Conservation (phyloP, 2,329 filamentous ascomycete genomes). For the Colletotrichum truncatum region DNA sequence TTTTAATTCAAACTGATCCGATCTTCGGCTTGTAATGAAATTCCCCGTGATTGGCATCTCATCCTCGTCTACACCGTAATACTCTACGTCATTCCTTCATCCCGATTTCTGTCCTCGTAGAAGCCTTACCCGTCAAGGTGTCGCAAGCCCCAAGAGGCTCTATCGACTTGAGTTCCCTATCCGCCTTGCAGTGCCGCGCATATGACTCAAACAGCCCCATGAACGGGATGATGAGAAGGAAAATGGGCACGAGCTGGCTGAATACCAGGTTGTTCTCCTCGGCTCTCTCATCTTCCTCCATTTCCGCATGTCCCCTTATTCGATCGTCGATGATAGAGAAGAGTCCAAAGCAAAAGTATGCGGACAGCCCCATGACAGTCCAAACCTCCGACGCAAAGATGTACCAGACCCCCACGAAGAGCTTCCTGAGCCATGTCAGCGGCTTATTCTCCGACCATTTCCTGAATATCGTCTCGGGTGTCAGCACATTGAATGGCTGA, state of each 20-base stretch:
- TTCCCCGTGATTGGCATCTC: not conserved
- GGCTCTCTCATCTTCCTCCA: slow-evolving; percentile 7
- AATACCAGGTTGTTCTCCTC: slow-evolving; percentile 28
- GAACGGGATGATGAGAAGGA: slow-evolving; percentile 31
- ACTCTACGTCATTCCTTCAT: not conserved
- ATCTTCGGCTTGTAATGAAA: slow-evolving; percentile 11
- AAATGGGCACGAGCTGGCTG: slow-evolving; percentile 32
- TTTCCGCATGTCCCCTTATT: slow-evolving; percentile 7
- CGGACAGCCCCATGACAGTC: not conserved
- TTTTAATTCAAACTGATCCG: not conserved
- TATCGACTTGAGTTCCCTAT: not conserved
- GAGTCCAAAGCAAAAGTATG: not conserved
- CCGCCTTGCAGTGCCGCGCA: slow-evolving; percentile 1
- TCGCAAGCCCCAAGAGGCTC: not conserved
- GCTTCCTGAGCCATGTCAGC: not conserved
- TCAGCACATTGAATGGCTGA: not conserved
- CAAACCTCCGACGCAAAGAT: slow-evolving; percentile 16
- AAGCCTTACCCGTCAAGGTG: not conserved
- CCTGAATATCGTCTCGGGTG: not conserved
- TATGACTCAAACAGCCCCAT: slow-evolving; percentile 29
- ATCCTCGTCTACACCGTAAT: no score
- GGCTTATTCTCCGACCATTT: not conserved
- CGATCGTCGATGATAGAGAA: slow-evolving; percentile 15
- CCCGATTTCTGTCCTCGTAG: not conserved
- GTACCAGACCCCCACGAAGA: not conserved